Evolutionary conservation across 2,329 filamentous ascomycete species (phyloP), one percentile per base, ranked within the genome.

Genomic region (Pestalotiopsis sp.): DNA sequence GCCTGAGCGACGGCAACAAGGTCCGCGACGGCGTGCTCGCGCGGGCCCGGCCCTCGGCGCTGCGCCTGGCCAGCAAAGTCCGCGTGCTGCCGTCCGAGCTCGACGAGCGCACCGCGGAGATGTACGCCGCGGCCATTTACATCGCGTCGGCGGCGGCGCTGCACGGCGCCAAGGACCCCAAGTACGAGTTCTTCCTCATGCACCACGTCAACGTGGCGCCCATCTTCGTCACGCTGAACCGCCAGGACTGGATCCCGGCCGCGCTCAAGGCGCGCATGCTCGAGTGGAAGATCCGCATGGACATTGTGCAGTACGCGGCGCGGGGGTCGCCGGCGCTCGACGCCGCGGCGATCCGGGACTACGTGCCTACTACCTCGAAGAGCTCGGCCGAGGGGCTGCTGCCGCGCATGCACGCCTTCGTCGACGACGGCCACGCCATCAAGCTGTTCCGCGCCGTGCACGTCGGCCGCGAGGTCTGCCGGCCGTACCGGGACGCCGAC

Each of bases 121-220:
- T 97, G 90, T 90, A 91, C 62, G 91, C 95, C 72, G 84, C 88
- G 0, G 80, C 84, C 20, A 83, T 87, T 0, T 86, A 82, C 68
- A 78, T 86, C 39, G 82, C 84, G 2, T 78, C 84, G 0, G 79
- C 82, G 0, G 87, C 91, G 0, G 88, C 93, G 0, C 87, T 93
- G 73, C 83, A 87, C 38, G 88, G 88, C 0, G 83, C 84, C 1
- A 92, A 36, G 77, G 79, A 85, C 25, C 83, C 91, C 64, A 94
- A 92, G 77, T 90, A 93, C 77, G 95, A 97, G 77, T 98, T 98
- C 78, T 96, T 91, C 82, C 72, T 89, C 67, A 87, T 88, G 87
- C 95, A 98, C 79, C 88, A 90, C 74, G 82, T 95, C 72, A 98
- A 92, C 76, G 83, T 83, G 0, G 76, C 84, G 12, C 91, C 91